phyloP scores from a whole-genome alignment of 352 stramenopile genomes.

The Peronospora destructor region DNA sequence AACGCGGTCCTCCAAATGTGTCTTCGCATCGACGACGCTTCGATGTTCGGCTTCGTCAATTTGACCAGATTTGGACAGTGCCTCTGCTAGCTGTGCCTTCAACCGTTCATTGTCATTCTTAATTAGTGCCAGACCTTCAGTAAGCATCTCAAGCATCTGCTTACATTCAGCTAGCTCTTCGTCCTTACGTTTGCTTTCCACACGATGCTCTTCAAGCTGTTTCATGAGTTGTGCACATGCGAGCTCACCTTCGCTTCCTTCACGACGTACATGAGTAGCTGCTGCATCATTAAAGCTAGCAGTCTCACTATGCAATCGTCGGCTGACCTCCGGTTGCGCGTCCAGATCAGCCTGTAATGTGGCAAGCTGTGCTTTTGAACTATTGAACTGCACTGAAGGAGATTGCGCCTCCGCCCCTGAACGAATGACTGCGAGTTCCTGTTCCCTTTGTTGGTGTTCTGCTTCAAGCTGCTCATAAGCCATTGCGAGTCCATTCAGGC shows the following conservation, averaged over 20 bases:
- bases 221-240: conserved; percentile 19
- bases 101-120: conserved; percentile 36
- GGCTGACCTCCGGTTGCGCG: conserved; percentile 21
- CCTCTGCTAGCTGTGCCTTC: conserved; percentile 26
- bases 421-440: conserved; percentile 4
- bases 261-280: conserved; percentile 12
- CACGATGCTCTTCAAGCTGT: conserved; percentile 29
- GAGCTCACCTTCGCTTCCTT: conserved; percentile 23
- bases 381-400: background rate
- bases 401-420: background rate
- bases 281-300: conserved; percentile 7
- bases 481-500: conserved; percentile 39
- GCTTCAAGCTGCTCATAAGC: conserved; percentile 48
- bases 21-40: conserved; percentile 14
- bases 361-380: conserved; percentile 10
- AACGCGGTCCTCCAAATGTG: conserved; percentile 12
- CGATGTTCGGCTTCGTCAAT: conserved; percentile 5
- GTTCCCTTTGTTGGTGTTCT: conserved; percentile 26
- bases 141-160: conserved; percentile 38
- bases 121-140: conserved; percentile 20
- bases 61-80: conserved; percentile 4
- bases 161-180: conserved; percentile 32
- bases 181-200: conserved; percentile 27
- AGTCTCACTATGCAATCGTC: conserved; percentile 25
- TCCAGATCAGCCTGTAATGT: conserved; percentile 35